Conservation (phyloP, 495 filamentous ascomycete genomes). For the Glonium stellatum region DNA sequence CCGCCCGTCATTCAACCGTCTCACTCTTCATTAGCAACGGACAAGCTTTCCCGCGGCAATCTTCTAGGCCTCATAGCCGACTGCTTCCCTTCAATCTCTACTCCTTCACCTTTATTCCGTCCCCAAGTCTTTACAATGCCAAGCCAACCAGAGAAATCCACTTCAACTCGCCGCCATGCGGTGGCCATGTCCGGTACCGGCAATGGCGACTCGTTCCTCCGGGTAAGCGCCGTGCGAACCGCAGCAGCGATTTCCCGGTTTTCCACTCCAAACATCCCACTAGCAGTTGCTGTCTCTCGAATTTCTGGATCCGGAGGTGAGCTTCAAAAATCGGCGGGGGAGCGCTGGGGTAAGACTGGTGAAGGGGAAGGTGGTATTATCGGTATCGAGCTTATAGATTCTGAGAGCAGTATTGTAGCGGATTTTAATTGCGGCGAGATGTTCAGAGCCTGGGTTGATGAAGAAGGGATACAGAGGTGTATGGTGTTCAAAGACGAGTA, state of each 20-base stretch:
- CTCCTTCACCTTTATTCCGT: neutral
- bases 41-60: conserved; percentile 23
- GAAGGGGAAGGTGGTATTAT: conserved; percentile 87
- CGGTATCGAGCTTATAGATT: conserved; percentile 62
- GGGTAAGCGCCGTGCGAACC: conserved; percentile 62
- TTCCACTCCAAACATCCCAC: conserved; percentile 35
- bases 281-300: conserved; percentile 48
- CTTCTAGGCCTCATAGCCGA: conserved; percentile 7
- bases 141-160: neutral
- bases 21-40: neutral
- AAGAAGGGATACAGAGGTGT: conserved; percentile 50
- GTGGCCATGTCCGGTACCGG: conserved; percentile 79
- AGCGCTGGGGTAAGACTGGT: conserved; percentile 66
- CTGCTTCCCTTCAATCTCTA: conserved; percentile 16
- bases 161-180: conserved; percentile 24
- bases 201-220: conserved; percentile 84
- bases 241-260: conserved; percentile 68
- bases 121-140: neutral
- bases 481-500: conserved; percentile 26
- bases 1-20: conserved; percentile 3
- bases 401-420: conserved; percentile 50
- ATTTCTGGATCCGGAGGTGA: conserved; percentile 68
- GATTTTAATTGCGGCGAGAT: conserved; percentile 88
- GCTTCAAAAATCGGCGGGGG: conserved; percentile 66
- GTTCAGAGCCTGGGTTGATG: conserved; percentile 74